phyloP scores from a whole-genome alignment of 805 yeast species.

The Hanseniaspora vineae region DNA sequence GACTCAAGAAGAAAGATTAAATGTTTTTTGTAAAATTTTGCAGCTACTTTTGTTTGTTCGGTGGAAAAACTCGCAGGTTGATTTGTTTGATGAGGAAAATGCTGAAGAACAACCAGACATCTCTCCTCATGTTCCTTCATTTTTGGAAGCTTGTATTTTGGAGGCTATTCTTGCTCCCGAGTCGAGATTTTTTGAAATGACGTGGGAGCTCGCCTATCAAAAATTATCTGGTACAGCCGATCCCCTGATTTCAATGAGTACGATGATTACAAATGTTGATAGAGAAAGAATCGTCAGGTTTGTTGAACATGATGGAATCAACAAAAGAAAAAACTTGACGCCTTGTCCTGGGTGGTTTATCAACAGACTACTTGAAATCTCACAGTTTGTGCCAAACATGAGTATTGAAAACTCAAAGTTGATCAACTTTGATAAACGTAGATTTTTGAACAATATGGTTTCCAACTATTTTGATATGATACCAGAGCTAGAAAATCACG shows the following conservation, averaged over 20 bases:
- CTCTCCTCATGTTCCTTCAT: constrained; percentile 59
- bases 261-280: constrained; percentile 12
- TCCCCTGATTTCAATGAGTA: constrained; percentile 20
- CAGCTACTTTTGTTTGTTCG: constrained; percentile 52
- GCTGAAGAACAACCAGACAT: constrained; percentile 12
- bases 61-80: constrained; percentile 49
- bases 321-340: constrained; percentile 34
- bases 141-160: constrained; percentile 66
- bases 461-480: constrained; percentile 38
- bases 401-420: constrained; percentile 47
- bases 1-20: constrained; percentile 44
- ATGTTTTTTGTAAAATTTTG: constrained; percentile 56
- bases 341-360: constrained; percentile 91
- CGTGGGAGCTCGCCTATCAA: constrained; percentile 56
- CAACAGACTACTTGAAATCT: constrained; percentile 64
- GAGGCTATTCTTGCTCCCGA: constrained; percentile 73
- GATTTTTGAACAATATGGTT: constrained; percentile 52
- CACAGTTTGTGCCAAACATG: constrained; percentile 69
- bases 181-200: constrained; percentile 50
- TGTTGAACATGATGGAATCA: constrained; percentile 24
- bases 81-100: constrained; percentile 26
- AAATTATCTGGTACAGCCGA: constrained; percentile 10
- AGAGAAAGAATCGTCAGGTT: constrained; percentile 15
- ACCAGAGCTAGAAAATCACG: constrained; percentile 6
- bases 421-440: constrained; percentile 76